A percentile compares a stretch with the other conserved stretches of the same genome.
These are phyloP conservation scores for Kwoniella bestiolae DNA, from an alignment of 768 basidiomycete species.

Conservation along the genomic window DNA sequence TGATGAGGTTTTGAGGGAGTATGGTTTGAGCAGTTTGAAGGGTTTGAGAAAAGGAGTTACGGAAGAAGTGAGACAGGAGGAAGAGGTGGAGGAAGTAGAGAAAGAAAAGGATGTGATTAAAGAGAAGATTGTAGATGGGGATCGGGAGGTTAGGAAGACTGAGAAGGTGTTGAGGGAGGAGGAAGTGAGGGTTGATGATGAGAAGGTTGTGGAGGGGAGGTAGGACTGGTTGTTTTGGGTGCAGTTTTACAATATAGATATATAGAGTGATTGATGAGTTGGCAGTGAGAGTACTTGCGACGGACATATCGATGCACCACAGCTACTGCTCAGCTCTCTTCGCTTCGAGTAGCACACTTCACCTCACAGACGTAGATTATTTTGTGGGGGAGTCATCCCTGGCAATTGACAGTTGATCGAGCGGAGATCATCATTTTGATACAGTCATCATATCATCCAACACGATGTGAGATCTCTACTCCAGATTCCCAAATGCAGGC, in stretches of 20 bases:
- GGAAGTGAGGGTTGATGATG: background rate
- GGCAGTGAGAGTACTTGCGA: no score
- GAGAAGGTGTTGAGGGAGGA: background rate
- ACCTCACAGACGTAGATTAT: no score
- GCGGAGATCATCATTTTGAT: no score
- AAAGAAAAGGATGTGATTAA: background rate
- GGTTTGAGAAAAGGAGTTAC: background rate
- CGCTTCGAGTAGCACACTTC: no score
- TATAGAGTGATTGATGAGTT: no score
- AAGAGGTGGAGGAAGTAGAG: constrained; percentile 1
- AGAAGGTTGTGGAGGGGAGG: background rate
- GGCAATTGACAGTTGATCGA: no score
- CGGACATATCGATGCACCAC: no score
- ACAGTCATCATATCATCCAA: no score
- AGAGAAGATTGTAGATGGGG: background rate
- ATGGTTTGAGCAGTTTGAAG: constrained; percentile 38
- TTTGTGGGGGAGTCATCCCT: no score
- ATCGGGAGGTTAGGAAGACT: background rate
- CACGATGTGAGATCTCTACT: no score
- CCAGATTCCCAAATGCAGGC: constrained; percentile 36
- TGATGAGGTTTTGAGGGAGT: constrained; percentile 45
- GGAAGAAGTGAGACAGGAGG: constrained; percentile 4
- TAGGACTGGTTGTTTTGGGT: background rate
- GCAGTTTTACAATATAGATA: background rate
- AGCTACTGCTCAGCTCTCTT: no score